Evolutionary conservation across 345 rosid species (phyloP).

Genomic region (Eucalyptus pumila): DNA sequence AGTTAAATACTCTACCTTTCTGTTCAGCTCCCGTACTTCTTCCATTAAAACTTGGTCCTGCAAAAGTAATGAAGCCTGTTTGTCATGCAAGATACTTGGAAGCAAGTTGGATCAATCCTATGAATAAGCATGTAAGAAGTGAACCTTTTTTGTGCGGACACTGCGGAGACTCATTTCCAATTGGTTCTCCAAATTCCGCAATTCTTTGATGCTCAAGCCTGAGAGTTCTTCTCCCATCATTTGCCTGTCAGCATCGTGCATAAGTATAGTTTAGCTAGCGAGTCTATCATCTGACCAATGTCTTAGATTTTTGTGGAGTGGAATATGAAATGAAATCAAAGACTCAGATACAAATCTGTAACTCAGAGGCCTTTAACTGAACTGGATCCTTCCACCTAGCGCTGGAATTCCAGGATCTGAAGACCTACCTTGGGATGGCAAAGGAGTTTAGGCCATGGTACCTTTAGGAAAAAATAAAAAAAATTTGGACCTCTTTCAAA

Average conservation of each 20-base stretch:
- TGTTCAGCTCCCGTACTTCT: constrained; percentile 44
- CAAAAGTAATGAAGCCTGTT: background rate
- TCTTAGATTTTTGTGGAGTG: background rate
- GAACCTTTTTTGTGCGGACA: constrained; percentile 56
- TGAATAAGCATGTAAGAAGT: background rate
- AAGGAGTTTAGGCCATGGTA: background rate
- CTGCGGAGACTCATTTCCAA: constrained; percentile 40
- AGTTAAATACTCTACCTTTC: constrained; percentile 19
- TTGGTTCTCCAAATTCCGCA: constrained; percentile 49
- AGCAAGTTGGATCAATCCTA: background rate
- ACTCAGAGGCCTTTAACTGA: background rate
- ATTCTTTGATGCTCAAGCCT: constrained; percentile 30
- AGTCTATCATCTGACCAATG: background rate
- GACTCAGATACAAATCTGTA: background rate
- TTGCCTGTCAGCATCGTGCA: constrained; percentile 20
- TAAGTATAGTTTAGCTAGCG: background rate
- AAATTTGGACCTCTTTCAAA: background rate
- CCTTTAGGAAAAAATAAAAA: background rate
- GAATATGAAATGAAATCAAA: background rate
- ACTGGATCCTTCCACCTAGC: background rate
- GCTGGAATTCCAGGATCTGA: background rate
- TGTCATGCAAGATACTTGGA: background rate
- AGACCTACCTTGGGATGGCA: background rate
- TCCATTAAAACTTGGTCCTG: constrained; percentile 59
- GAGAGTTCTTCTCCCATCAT: constrained; percentile 80